Evolutionary conservation across 192 early-diverging fungal genomes (phyloP), one percentile per base, ranked within the genome.

Genomic region (Spinellus fusiger): DNA sequence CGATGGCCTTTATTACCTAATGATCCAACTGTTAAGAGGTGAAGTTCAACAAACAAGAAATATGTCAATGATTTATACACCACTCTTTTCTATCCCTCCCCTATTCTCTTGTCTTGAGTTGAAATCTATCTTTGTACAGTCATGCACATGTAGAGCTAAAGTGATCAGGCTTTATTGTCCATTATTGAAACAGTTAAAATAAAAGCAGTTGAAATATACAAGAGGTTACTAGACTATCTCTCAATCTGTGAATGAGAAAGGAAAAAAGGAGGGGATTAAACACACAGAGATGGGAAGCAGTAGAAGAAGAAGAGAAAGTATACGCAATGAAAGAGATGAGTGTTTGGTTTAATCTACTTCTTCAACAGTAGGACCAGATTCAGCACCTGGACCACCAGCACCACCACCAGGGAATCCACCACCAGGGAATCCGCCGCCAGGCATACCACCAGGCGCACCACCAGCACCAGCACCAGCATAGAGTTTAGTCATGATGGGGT

Each of bases 401-500:
- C 38, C 50, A 38, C 61, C 68, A 23, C 56, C 62, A 26, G 68
- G 47, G 35, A 40, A 37, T 13, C 63, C 52, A 49, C 38, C 75
- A 61, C 62, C 62, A 20, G 57, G 85, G 57, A 66, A 85, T 84
- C 54, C 54, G 22, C 56, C 56, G 22, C 56, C 56, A 31, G 56
- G 38, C 10, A 26, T 3, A 37, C 62, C 62, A 38, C 34, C 49
- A 65, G 69, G 75, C 78, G 80, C 93, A 47, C 56, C 56, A 47
- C 73, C 85, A 60, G 71, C 80, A 74, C 88, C 83, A 52, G 63
- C 28, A 73, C 88, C 83, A 47, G 63, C 31, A 81, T 98, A 98
- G 69, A 98, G 71, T 81, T 89, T 92, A 75, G 80, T 88, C 89
- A 96, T 96, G 83, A 98, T 96, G 58, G 94, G 94, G 82, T 95